Base-by-base conservation (phyloP, 768 basidiomycete genomes). In the Rhizopogon vinicolor region DNA sequence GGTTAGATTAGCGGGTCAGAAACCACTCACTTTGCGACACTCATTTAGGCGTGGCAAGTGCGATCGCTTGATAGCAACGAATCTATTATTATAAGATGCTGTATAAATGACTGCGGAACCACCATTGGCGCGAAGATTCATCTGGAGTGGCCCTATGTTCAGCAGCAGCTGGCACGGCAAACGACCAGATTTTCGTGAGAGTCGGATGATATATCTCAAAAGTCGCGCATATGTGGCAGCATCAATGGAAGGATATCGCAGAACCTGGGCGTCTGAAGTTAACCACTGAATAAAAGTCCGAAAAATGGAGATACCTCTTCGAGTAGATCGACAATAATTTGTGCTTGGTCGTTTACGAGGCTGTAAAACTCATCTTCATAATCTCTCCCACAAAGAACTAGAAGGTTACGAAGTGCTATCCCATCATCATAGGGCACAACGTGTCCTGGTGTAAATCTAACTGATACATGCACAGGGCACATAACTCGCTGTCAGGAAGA, bases 131-230 rank as follows among this genome's bases (percentile, higher is more conserved):
- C 60, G n/a, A 41, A 7, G 29, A 22, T 1, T 0, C 1, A 6
- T 48, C 35, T 10, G 28, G 14, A 42, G 28, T 2, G 49, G 48
- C 22, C 56, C 41, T 51, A 45, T 22, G 22, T 41, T 14, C 44
- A 14, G 48, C 55, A 12, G 44, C 8, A 28, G 5, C 28, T 42
- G 9, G 29, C 1, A 35, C 13, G 65, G 69, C 12, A 68, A 50
- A 44, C 68, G 57, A 16, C 57, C 60, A 4, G 57, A 68, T 41
- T 69, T 68, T 44, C 67, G 67, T 29, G 69, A 57, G 59, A 70
- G 57, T 35, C 69, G 67, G 14, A 68, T 64, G 35, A 67, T 60
- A 35, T 46, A 52, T 19, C 18, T 33, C 45, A 46, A 33, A 33
- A 33, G 37, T 63, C 57, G 42, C 51, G 61, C 33, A 67, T 55